Conservation (phyloP, 352 stramenopile genomes). For the Pseudoperonospora humuli region DNA sequence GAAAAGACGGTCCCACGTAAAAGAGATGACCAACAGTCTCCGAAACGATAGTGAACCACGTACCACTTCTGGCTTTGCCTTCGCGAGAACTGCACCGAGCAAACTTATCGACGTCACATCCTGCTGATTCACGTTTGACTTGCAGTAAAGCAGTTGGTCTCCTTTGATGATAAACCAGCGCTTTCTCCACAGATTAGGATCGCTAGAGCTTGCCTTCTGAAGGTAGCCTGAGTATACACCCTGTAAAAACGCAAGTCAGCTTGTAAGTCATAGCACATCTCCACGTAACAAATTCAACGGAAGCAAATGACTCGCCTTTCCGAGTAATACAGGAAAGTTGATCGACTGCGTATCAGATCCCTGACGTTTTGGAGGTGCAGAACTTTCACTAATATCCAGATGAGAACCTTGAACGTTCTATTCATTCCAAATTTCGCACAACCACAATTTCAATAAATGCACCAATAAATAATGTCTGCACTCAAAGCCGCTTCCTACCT, state of each 20-base stretch:
- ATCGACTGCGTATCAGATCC: constrained; percentile 42
- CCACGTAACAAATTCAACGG: not conserved
- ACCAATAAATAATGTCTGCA: not conserved
- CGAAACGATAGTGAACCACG: constrained; percentile 5
- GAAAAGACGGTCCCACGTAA: not conserved
- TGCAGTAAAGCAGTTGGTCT: constrained; percentile 81
- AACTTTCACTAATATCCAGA: constrained; percentile 54
- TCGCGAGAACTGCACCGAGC: constrained; percentile 63
- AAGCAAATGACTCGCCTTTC: constrained; percentile 34
- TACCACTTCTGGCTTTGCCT: constrained; percentile 68
- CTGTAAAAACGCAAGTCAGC: constrained; percentile 12
- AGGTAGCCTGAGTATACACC: constrained; percentile 71
- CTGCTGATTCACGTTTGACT: constrained; percentile 72
- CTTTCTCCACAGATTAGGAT: constrained; percentile 73
- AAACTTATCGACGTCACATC: constrained; percentile 79
- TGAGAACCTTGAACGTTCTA: constrained; percentile 68
- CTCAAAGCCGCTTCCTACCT: constrained; percentile 25
- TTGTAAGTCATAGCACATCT: not conserved
- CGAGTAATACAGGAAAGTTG: constrained; percentile 59
- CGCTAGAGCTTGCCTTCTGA: constrained; percentile 74
- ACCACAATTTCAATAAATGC: constrained; percentile 5
- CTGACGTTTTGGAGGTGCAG: constrained; percentile 13
- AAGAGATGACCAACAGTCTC: not conserved
- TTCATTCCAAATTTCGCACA: not conserved
- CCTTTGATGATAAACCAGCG: constrained; percentile 85